Evolutionary conservation across 306 rosid species (phyloP), one percentile per base, ranked within the genome.

Genomic region (Lathyrus oleraceus): DNA sequence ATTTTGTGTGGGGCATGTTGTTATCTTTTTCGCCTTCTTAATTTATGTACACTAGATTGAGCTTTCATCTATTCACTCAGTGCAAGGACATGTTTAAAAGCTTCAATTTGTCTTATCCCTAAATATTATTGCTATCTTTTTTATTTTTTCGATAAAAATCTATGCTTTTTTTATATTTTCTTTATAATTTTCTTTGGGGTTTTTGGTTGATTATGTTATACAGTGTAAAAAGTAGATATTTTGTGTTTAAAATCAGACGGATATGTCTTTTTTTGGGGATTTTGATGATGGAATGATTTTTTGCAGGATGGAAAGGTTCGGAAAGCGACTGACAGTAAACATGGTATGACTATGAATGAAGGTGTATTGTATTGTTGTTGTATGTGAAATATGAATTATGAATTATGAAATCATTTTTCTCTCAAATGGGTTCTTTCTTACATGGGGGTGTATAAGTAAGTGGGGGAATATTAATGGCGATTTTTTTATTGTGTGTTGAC

Each of bases 271-370:
- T 77, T 78, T 64, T 30, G 47, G 76, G 74, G 71, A 32, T 66
- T 69, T 65, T 74, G 88, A 78, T 71, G 73, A 71, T 74, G 86
- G 84, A 52, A 48, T 76, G 65, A 72, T 83, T 76, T 76, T 84
- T 85, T 87, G 89, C 92, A 90, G 97, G 75, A 79, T 72, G 88
- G 78, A 81, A 84, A 83, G 80, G 75, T 79, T 80, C 69, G 71
- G 96, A 87, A 88, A 94, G 97, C 85, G 96, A 94, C 97, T 63
- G 96, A 84, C 81, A 61, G 84, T 32, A 85, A 77, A 61, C 92
- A 84, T 85, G 98, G 97, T 94, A 90, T 85, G 78, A 42, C 62
- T 25, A n/a, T 25, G 65, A 64, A 65, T 63, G 67, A 63, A 79
- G 75, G 48, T 68, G 71, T 52, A 52, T 52, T 51, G 58, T 19